Base-by-base conservation (phyloP, 768 basidiomycete genomes). In the Paxillus involutus region DNA sequence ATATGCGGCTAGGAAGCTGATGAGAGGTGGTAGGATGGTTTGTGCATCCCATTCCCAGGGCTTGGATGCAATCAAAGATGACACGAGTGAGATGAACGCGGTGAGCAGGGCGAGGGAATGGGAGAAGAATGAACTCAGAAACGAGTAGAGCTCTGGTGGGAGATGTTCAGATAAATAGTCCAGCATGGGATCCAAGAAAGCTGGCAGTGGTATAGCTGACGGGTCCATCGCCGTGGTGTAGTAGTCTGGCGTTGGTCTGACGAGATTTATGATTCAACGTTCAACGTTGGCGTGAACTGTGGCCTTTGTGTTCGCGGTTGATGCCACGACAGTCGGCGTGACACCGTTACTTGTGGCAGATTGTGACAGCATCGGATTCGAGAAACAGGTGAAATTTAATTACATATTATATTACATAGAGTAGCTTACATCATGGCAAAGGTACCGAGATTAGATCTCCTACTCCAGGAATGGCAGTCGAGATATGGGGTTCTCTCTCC, bases 1-100 rank as follows among this genome's bases (percentile, higher is more conserved):
- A 69, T 92, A 93, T 17, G 88, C 85, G 5, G 80, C 77, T 48
- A 91, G 69, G 30, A 92, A 68, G 55, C 81, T 86, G 63, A 93
- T 81, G 63, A 91, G 71, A 0, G 90, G 90, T 8, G 90, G 89
- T 17, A 92, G 63, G 44, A 91, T 64, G 29, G 78, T 79, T 65
- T 91, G 85, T 6, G 77, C 74, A 61, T 88, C 80, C 87, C 86
- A 89, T 58, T 81, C 75, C 59, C 75, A 72, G 33, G 84, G 84
- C 55, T 76, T 73, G 45, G 78, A 77, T 26, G 78, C 73, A 13
- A 80, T 42, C 14, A 89, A 63, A 3, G 83, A 73, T 16, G 70
- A 62, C 51, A 79, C 58, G 45, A 90, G 73, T 7, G 72, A 71
- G 60, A 79, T 65, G 19, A 85, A 52, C 6, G 85, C 75, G 8